Evolutionary conservation across 2,329 filamentous ascomycete species (phyloP), one percentile per base, ranked within the genome.

Genomic region (Lasiodiplodia citricola): DNA sequence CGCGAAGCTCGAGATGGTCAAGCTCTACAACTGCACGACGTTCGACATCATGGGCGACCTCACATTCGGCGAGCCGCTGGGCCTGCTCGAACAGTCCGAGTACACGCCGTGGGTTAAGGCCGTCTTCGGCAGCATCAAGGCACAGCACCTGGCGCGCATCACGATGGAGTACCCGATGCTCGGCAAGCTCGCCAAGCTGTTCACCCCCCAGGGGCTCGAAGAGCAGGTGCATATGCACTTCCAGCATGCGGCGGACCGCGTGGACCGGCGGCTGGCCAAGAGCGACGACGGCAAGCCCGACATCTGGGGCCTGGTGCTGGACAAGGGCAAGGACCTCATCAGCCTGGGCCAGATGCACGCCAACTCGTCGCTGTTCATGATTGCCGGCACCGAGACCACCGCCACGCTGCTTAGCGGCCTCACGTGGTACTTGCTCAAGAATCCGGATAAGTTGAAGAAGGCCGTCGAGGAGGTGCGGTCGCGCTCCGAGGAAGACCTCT

Each of bases 331-430:
- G n/a, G 63, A n/a, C 5, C 74, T 72, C 0, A 56, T 80, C 38
- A 71, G 70, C 4, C 57, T 72, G 28, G 70, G 60, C 1, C 79
- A 85, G 62, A 81, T 84, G 74, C 75, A 82, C 21, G 68, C 76
- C 0, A 83, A 81, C 64, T 72, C 78, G 0, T 70, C 72, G 2
- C 25, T 81, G 0, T 75, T 83, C 52, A 82, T 84, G 71, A 65
- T 80, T 5, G 83, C 81, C 1, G 83, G 82, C 0, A 80, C 79
- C n/a, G 83, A 85, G 69, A 84, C 83, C 0, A 81, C 81, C 0
- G 82, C 83, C 0, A 82, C 79, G 1, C 60, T 80, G 16, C 72
- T 84, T 0, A 77, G 75, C 16, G 82, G 80, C 2, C 63, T 79
- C 6, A 80, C 78, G 0, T 83, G 74, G 64, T 67, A 75, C 18